Conservation (phyloP, 768 basidiomycete genomes). For the Trichaptum fuscoviolaceum region DNA sequence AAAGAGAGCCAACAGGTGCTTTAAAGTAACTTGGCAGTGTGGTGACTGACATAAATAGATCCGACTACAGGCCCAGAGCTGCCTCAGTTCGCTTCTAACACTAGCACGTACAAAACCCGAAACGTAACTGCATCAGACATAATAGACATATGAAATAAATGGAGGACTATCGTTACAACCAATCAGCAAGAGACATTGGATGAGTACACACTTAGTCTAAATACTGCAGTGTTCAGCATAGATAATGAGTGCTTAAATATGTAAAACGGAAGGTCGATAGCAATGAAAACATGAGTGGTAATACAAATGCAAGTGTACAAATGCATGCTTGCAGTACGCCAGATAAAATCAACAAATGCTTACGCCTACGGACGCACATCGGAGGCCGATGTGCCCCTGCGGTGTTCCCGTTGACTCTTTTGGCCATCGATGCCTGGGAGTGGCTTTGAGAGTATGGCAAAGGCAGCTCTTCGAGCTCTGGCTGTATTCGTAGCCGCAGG, state of each 20-base stretch:
- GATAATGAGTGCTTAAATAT: not conserved
- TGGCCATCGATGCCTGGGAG: conserved; percentile 27
- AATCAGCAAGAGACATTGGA: not conserved
- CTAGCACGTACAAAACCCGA: not conserved
- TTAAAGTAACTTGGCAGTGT: not conserved
- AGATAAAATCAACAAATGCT: not conserved
- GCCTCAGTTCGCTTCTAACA: not conserved
- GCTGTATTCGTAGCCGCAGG: conserved; percentile 43
- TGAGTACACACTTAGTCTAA: not conserved
- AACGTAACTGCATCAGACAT: not conserved
- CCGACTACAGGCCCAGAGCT: not conserved
- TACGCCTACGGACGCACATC: conserved; percentile 17
- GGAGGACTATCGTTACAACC: not conserved
- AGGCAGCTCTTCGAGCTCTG: conserved; percentile 54
- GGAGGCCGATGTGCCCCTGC: conserved; percentile 48
- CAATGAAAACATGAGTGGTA: not conserved
- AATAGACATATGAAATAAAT: not conserved
- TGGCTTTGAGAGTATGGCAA: conserved; percentile 61
- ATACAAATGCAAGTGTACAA: not conserved
- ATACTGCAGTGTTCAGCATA: not conserved
- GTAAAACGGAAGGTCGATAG: not conserved
- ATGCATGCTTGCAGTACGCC: not conserved
- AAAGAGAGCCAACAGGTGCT: not conserved
- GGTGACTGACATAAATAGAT: not conserved
- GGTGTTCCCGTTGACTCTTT: conserved; percentile 28